Evolutionary conservation across 768 basidiomycete species (phyloP).

Genomic region (Phanerochaete sordida): DNA sequence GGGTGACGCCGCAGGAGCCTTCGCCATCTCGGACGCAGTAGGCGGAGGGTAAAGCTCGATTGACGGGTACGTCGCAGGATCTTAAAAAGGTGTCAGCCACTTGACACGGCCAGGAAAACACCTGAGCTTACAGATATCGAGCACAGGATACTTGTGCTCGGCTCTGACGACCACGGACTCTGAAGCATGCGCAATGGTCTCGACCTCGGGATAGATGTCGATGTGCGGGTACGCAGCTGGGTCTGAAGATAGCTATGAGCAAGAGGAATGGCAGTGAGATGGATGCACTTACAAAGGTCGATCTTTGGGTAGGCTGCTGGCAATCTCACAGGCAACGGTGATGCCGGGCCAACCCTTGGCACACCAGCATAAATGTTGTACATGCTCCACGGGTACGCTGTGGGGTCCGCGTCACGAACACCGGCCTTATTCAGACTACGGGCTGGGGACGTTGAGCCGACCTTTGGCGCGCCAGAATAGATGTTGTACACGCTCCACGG

Average conservation of each 20-base stretch:
- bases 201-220: constrained; percentile 23
- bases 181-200: neutral
- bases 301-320: constrained; percentile 17
- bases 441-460: too few species aligned
- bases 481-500: too few species aligned
- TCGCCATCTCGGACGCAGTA: neutral
- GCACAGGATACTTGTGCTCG: constrained; percentile 10
- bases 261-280: neutral
- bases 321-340: constrained; percentile 11
- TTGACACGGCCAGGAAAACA: neutral
- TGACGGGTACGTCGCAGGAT: constrained; percentile 23
- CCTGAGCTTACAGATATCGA: constrained; percentile 18
- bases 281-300: constrained; percentile 20
- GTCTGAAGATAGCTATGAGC: constrained; percentile 11
- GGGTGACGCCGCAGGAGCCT: too few species aligned
- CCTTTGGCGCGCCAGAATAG: too few species aligned
- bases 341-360: too few species aligned
- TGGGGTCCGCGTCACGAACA: too few species aligned
- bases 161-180: neutral
- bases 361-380: too few species aligned
- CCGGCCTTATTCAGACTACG: too few species aligned
- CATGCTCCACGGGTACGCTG: too few species aligned
- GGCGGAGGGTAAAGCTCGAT: constrained; percentile 20
- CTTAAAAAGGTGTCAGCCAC: constrained; percentile 2
- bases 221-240: constrained; percentile 25